Conservation (phyloP, 2,329 filamentous ascomycete genomes). For the Torrubiella hemipterigena region DNA sequence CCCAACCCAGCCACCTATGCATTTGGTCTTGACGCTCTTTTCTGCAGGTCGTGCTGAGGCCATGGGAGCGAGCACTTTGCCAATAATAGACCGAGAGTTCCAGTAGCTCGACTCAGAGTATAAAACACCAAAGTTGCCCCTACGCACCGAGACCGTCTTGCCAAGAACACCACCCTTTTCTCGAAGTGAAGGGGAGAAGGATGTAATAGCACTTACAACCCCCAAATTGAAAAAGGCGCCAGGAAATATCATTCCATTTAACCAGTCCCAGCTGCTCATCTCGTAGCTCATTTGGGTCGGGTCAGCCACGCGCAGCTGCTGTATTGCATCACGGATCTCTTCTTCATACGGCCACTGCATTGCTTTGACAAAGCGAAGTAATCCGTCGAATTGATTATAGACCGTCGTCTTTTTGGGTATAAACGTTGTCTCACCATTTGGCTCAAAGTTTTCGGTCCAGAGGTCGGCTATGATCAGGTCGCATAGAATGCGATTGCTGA, state of each 20-base stretch:
- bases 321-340: not conserved
- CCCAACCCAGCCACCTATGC: not conserved
- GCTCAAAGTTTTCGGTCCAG: conserved; percentile 1
- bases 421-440: conserved; percentile 1
- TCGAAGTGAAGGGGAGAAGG: not conserved
- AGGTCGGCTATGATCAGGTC: conserved; percentile 2
- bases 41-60: not conserved
- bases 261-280: conserved; percentile 1
- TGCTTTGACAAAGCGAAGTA: conserved; percentile 1
- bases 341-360: conserved; percentile 1
- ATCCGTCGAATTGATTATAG: not conserved
- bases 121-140: conserved; percentile 1
- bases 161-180: conserved; percentile 1
- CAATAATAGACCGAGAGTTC: conserved; percentile 1
- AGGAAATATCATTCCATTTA: conserved; percentile 1
- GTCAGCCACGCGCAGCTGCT: not conserved
- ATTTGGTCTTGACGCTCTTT: not conserved
- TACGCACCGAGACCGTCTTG: not conserved
- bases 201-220: not conserved
- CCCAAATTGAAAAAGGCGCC: conserved; percentile 1
- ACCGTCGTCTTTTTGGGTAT: not conserved
- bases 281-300: conserved; percentile 1
- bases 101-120: conserved; percentile 1
- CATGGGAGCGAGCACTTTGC: conserved; percentile 1
- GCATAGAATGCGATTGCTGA: not conserved